Evolutionary conservation across 2,329 filamentous ascomycete species (phyloP), one percentile per base, ranked within the genome.

Genomic region (Pestalotiopsis sp.): DNA sequence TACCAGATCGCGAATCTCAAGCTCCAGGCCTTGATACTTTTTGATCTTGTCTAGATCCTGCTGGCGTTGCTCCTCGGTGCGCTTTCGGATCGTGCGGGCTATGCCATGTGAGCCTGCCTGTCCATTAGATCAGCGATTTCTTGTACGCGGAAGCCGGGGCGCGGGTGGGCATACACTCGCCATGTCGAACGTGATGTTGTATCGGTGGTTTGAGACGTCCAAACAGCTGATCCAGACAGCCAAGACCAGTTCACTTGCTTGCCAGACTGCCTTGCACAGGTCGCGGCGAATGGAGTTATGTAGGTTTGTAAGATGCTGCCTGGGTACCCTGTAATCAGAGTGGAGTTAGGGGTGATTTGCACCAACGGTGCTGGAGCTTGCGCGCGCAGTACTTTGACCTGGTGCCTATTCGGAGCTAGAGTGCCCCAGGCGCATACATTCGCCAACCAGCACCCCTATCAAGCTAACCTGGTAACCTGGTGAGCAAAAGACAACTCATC

Each of bases 11-110:
- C 89, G 89, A 49, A 97, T 88, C 67, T 89, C 81, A 66, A 87
- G 83, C 72, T 95, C 93, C 58, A 97, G 84, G 12, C 87, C 82
- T 73, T 89, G 90, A 81, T 97, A 97, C 72, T 90, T 88, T 68
- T 86, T 83, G 75, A 98, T 97, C 80, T 92, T 92, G 73, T 89
- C 88, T 68, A 90, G 85, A 79, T 97, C 93, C 79, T 90, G 88
- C 73, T 89, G 85, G 69, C 88, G 88, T 77, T 92, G 89, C 77
- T 93, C 89, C 75, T 92, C 90, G 74, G 92, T 92, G 73, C 87
- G 86, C 75, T 82, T 83, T 74, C 86, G 84, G 71, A 87, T 85
- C 70, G 88, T 86, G 77, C 94, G 92, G 76, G 93, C 89, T 79
- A 97, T 87, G 78, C 93, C 94, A 87, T 98, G 95, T 56, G 65